Conservation (phyloP, 768 basidiomycete genomes). For the Agaricus bisporus region DNA sequence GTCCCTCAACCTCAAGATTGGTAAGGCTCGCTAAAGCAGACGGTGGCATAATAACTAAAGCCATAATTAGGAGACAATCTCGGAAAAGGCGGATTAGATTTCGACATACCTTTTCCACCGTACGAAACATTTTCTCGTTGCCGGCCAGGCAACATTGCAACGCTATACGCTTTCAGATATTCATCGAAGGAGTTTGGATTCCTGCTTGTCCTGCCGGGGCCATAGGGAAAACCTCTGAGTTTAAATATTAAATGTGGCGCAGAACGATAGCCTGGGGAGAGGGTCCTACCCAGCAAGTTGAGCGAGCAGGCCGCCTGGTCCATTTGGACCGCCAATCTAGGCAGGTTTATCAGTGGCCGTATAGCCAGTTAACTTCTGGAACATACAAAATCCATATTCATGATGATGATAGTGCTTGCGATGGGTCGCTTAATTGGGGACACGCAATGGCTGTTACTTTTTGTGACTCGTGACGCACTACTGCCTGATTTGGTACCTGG, state of each 20-base stretch:
- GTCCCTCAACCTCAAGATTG: conserved; percentile 78
- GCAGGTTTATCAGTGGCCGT: conserved; percentile 1
- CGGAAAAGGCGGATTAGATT: background rate
- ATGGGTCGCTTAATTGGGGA: conserved; percentile 11
- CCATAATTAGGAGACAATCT: conserved; percentile 8
- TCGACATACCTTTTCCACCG: conserved; percentile 83
- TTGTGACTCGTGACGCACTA: conserved; percentile 22
- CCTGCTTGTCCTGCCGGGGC: conserved; percentile 36
- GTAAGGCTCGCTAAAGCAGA: conserved; percentile 89
- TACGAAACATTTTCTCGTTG: conserved; percentile 91
- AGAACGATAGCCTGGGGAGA: conserved; percentile 1
- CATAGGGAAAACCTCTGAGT: conserved; percentile 48
- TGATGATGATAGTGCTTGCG: conserved; percentile 7
- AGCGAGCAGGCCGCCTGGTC: conserved; percentile 55
- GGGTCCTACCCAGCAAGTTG: conserved; percentile 55
- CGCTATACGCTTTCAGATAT: conserved; percentile 91
- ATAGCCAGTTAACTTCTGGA: background rate
- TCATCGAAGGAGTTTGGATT: conserved; percentile 81
- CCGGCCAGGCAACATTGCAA: conserved; percentile 85
- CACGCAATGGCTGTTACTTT: conserved; percentile 23
- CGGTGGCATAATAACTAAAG: conserved; percentile 94
- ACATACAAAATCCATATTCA: conserved; percentile 42
- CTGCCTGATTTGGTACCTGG: conserved; percentile 23
- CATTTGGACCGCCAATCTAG: conserved; percentile 38
- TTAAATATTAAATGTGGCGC: conserved; percentile 9